These are phyloP conservation scores for Lophiotrema nucula DNA, from an alignment of 495 filamentous ascomycete species.

Conservation along the genomic window DNA sequence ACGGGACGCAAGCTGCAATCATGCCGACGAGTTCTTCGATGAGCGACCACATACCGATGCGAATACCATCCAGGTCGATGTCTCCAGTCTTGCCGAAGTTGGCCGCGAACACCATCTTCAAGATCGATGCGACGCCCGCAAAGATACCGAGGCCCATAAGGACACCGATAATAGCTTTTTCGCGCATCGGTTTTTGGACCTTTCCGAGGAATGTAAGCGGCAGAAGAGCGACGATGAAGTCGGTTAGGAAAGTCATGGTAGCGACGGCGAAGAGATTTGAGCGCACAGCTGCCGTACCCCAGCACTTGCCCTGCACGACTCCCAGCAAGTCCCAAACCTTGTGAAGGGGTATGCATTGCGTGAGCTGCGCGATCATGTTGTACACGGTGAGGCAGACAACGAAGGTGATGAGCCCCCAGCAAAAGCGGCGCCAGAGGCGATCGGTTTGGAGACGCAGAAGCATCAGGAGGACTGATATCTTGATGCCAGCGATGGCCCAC, in stretches of 20 bases:
- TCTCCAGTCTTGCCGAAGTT: not conserved
- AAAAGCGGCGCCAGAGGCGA: too few species aligned
- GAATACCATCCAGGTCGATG: not conserved
- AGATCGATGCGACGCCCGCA: conserved; percentile 32
- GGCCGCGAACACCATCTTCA: conserved; percentile 6
- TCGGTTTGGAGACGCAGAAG: conserved; percentile 34
- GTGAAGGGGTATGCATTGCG: conserved; percentile 32
- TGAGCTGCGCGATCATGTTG: conserved; percentile 25
- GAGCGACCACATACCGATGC: not conserved
- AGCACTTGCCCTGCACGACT: conserved; percentile 27
- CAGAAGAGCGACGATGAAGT: conserved; percentile 35
- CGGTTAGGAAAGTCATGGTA: conserved; percentile 35
- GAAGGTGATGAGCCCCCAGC: too few species aligned
- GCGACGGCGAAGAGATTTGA: conserved; percentile 24
- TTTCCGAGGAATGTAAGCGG: conserved; percentile 38
- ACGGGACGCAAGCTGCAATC: not conserved
- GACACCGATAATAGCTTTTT: conserved; percentile 33
- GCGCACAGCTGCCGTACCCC: conserved; percentile 6
- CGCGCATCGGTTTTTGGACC: conserved; percentile 34
- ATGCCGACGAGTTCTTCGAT: not conserved
- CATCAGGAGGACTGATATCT: conserved; percentile 34
- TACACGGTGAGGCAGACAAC: too few species aligned
- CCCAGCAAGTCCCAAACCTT: conserved; percentile 30
- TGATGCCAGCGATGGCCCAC: conserved; percentile 8
- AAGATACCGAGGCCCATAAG: conserved; percentile 39